Evolutionary conservation across 2,329 filamentous ascomycete genomes (phyloP).

Genomic region (Mycosphaerella arachidis): DNA sequence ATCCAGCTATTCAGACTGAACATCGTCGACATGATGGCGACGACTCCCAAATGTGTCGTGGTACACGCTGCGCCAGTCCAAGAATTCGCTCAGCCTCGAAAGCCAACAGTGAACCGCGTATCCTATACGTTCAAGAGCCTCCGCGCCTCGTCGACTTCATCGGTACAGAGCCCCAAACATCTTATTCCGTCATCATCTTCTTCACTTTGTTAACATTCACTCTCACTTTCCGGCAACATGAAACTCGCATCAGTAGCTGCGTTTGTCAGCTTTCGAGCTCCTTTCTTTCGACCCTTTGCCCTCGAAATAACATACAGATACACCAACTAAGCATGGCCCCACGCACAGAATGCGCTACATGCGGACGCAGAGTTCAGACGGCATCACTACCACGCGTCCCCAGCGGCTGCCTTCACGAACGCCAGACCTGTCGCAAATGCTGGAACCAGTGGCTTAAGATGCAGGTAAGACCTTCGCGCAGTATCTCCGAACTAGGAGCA

Average conservation of each 20-base stretch:
- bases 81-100: no score
- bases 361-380: neutral
- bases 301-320: neutral
- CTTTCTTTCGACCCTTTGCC: neutral
- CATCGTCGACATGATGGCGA: no score
- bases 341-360: neutral
- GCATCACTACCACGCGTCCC: slow-evolving; percentile 5
- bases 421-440: slow-evolving; percentile 16
- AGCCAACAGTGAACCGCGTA: no score
- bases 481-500: no score
- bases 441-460: slow-evolving; percentile 18
- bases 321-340: neutral
- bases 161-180: neutral
- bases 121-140: no score
- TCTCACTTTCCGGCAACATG: neutral
- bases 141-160: no score
- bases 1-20: no score
- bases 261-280: neutral
- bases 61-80: no score
- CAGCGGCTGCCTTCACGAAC: slow-evolving; percentile 8
- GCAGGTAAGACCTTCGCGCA: neutral
- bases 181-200: neutral
- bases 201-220: neutral
- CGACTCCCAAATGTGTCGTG: no score
- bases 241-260: neutral